phyloP scores from a whole-genome alignment of 192 early-diverging fungal species.

The Nowakowskiella sp. region DNA sequence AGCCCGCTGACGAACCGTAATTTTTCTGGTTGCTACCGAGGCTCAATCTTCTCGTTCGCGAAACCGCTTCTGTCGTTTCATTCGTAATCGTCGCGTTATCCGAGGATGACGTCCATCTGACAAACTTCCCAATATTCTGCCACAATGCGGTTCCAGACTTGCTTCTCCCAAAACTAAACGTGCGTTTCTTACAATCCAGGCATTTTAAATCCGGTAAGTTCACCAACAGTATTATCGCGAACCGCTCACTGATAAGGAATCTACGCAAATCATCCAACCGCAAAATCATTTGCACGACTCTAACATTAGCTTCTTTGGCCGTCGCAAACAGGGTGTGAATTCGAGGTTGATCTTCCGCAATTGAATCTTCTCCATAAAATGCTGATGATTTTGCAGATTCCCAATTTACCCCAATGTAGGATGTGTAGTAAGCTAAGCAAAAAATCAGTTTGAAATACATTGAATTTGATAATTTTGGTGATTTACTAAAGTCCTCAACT shows the following conservation, averaged over 20 bases:
- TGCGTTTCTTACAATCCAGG: slow-evolving; percentile 47
- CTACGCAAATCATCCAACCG: slow-evolving; percentile 76
- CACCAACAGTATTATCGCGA: slow-evolving; percentile 71
- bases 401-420: slow-evolving; percentile 72
- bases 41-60: not conserved
- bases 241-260: slow-evolving; percentile 67
- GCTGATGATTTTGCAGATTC: slow-evolving; percentile 54
- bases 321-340: slow-evolving; percentile 69
- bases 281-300: slow-evolving; percentile 66
- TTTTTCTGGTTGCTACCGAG: no score
- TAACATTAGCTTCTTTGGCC: slow-evolving; percentile 59
- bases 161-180: slow-evolving; percentile 1
- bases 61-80: not conserved
- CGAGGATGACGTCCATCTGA: not conserved
- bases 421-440: slow-evolving; percentile 72
- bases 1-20: no score
- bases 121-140: not conserved
- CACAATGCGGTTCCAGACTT: not conserved
- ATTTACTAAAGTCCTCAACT: slow-evolving; percentile 66
- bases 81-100: not conserved
- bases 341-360: slow-evolving; percentile 62
- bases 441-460: not conserved
- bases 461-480: not conserved
- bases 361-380: slow-evolving; percentile 60
- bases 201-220: slow-evolving; percentile 61